phyloP scores from a whole-genome alignment of 1,284 basidiomycete genomes.

The Sanguinoderma infundibulare region DNA sequence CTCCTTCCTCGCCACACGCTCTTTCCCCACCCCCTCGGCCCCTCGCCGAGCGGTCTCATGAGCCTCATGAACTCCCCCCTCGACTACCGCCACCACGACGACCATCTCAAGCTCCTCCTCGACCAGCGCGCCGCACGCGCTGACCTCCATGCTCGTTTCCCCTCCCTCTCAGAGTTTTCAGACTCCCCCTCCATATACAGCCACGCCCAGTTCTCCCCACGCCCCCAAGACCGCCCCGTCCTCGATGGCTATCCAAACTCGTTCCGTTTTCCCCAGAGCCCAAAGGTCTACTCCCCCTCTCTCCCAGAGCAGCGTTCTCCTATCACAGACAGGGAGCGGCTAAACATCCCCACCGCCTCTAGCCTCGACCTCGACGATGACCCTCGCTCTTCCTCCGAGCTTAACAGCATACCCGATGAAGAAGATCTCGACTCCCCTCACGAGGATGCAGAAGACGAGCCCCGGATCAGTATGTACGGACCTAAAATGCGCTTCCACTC shows the following conservation, averaged over 20 bases:
- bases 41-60: constrained; percentile 21
- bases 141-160: constrained; percentile 51
- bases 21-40: constrained; percentile 13
- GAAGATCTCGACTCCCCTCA: constrained; percentile 33
- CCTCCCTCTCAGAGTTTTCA: constrained; percentile 57
- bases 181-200: constrained; percentile 75
- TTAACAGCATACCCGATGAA: constrained; percentile 31
- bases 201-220: constrained; percentile 58
- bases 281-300: constrained; percentile 22
- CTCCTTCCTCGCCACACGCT: constrained; percentile 26
- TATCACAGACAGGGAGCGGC: constrained; percentile 43
- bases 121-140: constrained; percentile 59
- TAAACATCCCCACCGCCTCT: constrained; percentile 54
- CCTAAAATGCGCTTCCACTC: constrained; percentile 82
- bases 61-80: constrained; percentile 35
- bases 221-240: constrained; percentile 37
- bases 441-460: constrained; percentile 41
- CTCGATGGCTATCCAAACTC: constrained; percentile 30
- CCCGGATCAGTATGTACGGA: constrained; percentile 71
- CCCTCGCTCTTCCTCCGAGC: constrained; percentile 45
- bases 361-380: constrained; percentile 67
- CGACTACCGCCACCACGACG: constrained; percentile 41
- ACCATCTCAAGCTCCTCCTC: constrained; percentile 54
- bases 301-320: constrained; percentile 34
- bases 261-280: constrained; percentile 37